Conservation (phyloP, 75 land plant species). For the Selaginella moellendorffii region DNA sequence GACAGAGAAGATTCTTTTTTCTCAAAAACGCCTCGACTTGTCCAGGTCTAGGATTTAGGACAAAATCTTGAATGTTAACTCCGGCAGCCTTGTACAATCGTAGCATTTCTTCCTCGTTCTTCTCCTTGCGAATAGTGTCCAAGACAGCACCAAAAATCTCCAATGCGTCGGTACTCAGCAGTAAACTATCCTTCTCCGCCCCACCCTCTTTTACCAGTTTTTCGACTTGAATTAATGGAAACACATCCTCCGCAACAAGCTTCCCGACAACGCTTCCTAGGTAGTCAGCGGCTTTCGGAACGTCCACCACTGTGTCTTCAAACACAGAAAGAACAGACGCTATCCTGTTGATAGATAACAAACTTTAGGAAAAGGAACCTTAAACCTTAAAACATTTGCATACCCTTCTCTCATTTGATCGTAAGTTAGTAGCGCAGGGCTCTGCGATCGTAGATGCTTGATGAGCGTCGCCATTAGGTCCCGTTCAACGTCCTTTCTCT, state of each 20-base stretch:
- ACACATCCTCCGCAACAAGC: slow-evolving; percentile 33
- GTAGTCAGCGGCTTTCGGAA: slow-evolving; percentile 70
- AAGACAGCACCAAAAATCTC: slow-evolving; percentile 50
- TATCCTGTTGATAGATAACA: slow-evolving; percentile 36
- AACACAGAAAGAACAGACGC: slow-evolving; percentile 44
- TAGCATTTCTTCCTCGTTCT: slow-evolving; percentile 41
- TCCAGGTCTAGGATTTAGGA: slow-evolving; percentile 25
- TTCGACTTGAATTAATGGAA: slow-evolving; percentile 40
- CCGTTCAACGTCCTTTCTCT: slow-evolving; percentile 60
- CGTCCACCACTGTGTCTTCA: slow-evolving; percentile 67
- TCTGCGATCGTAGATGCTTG: slow-evolving; percentile 34
- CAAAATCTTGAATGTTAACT: slow-evolving; percentile 43
- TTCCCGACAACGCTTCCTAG: slow-evolving; percentile 56
- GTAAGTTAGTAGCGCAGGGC: slow-evolving; percentile 27
- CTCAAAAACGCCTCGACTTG: slow-evolving; percentile 44
- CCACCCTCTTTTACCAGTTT: slow-evolving; percentile 30
- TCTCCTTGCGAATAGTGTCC: slow-evolving; percentile 36
- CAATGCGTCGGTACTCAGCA: slow-evolving; percentile 34
- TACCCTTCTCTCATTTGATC: slow-evolving; percentile 66
- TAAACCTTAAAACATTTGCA: background rate
- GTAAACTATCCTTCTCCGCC: slow-evolving; percentile 43
- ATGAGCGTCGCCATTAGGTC: slow-evolving; percentile 53
- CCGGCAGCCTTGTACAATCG: slow-evolving; percentile 33
- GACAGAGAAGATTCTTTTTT: slow-evolving; percentile 17
- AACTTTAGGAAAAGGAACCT: background rate